Conservation (phyloP, 1,284 basidiomycete species). For the Ganoderma multipileum region DNA sequence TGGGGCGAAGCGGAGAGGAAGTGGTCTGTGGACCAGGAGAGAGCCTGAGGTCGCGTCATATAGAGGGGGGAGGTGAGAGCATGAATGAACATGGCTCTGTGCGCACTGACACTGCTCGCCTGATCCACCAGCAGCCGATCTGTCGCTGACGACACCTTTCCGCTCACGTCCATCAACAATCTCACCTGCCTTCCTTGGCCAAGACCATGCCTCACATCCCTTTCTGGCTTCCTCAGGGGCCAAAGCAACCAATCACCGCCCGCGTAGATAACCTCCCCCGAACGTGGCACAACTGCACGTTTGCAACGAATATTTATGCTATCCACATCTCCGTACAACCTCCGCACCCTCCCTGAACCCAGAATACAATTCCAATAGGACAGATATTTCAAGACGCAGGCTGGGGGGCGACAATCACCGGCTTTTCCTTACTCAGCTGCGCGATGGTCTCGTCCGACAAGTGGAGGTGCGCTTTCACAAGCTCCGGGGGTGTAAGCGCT, state of each 20-base stretch:
- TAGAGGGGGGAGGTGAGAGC: neutral
- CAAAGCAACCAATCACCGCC: slow-evolving; percentile 16
- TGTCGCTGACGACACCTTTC: neutral
- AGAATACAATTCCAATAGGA: neutral
- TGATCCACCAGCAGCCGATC: neutral
- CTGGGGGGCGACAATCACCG: slow-evolving; percentile 37
- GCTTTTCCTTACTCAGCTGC: slow-evolving; percentile 45
- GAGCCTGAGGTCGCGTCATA: neutral
- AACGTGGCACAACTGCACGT: neutral
- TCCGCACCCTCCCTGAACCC: neutral
- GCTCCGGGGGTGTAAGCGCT: slow-evolving; percentile 47
- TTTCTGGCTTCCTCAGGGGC: neutral
- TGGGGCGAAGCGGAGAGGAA: neutral
- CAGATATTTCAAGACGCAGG: neutral
- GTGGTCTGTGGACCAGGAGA: neutral
- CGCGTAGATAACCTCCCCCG: slow-evolving; percentile 6
- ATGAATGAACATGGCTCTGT: neutral
- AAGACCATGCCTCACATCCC: neutral
- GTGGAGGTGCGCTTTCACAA: slow-evolving; percentile 48
- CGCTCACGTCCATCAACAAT: neutral
- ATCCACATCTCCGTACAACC: neutral
- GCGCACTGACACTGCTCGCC: neutral
- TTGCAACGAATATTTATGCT: neutral
- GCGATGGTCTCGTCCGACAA: slow-evolving; percentile 44
- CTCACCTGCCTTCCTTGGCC: neutral